These are phyloP conservation scores for Ceriops tagal DNA, from an alignment of 345 rosid species.

Conservation along the genomic window DNA sequence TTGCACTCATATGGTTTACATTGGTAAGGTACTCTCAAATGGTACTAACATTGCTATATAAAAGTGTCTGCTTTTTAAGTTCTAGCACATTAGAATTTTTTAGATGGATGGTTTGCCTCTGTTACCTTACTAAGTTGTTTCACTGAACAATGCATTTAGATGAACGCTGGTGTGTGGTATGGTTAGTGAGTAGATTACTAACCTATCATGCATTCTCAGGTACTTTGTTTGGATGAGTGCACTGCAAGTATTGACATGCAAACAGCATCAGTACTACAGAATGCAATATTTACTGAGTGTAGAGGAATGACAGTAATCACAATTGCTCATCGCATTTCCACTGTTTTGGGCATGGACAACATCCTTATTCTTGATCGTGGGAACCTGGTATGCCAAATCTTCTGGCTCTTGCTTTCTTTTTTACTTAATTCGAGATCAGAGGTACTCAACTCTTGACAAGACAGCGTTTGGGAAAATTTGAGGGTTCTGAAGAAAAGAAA, in stretches of 20 bases:
- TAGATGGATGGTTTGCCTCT: too few relatives aligned
- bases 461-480: not conserved
- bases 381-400: constrained; percentile 37
- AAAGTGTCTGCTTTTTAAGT: too few relatives aligned
- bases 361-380: constrained; percentile 71
- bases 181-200: constrained; percentile 4
- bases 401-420: not conserved
- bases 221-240: constrained; percentile 94
- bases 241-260: constrained; percentile 71
- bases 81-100: too few relatives aligned
- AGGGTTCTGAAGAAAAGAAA: not conserved
- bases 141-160: too few relatives aligned
- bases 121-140: too few relatives aligned
- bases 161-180: not conserved
- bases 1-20: not conserved
- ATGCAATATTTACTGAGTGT: constrained; percentile 64
- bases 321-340: constrained; percentile 92
- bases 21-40: too few relatives aligned
- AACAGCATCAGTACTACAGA: constrained; percentile 70
- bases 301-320: constrained; percentile 74
- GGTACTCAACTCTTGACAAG: too few relatives aligned
- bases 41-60: too few relatives aligned
- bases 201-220: constrained; percentile 30
- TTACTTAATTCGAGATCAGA: not conserved
- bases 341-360: constrained; percentile 65